Evolutionary conservation across 2,329 filamentous ascomycete genomes (phyloP).

Genomic region (Penicillium sp.): DNA sequence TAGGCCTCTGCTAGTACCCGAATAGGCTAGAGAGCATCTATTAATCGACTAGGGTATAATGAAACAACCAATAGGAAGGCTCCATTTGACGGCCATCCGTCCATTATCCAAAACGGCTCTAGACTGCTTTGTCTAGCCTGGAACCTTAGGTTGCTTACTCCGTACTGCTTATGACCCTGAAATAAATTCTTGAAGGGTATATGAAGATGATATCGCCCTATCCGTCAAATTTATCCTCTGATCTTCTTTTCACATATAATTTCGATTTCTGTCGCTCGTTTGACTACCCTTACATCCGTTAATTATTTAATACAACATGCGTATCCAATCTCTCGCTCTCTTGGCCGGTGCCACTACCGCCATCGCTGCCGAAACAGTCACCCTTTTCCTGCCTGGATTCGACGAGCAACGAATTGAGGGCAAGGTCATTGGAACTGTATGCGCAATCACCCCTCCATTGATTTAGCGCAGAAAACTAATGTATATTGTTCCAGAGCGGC

Average conservation of each 20-base stretch:
- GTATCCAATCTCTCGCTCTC: constrained; percentile 8
- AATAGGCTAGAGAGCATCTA: background rate
- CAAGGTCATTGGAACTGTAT: constrained; percentile 9
- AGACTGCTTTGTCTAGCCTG: background rate
- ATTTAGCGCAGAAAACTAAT: background rate
- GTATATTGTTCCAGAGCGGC: background rate
- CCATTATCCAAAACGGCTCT: background rate
- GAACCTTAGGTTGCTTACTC: background rate
- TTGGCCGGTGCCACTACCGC: constrained; percentile 8
- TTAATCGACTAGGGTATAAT: background rate
- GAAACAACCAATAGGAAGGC: background rate
- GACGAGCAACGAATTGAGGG: background rate
- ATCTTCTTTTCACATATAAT: background rate
- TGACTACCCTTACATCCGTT: background rate
- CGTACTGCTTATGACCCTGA: background rate
- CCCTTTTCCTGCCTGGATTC: constrained; percentile 7
- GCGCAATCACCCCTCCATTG: background rate
- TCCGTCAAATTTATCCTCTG: background rate
- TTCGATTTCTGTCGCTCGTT: background rate
- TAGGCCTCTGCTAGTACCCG: background rate
- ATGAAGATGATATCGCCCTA: background rate
- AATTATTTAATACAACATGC: constrained; percentile 1
- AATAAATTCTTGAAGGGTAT: background rate
- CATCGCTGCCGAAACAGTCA: constrained; percentile 5
- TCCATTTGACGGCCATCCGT: background rate